These are phyloP conservation scores for Sporothrix luriei DNA, from an alignment of 2,329 filamentous ascomycete genomes.

Conservation along the genomic window DNA sequence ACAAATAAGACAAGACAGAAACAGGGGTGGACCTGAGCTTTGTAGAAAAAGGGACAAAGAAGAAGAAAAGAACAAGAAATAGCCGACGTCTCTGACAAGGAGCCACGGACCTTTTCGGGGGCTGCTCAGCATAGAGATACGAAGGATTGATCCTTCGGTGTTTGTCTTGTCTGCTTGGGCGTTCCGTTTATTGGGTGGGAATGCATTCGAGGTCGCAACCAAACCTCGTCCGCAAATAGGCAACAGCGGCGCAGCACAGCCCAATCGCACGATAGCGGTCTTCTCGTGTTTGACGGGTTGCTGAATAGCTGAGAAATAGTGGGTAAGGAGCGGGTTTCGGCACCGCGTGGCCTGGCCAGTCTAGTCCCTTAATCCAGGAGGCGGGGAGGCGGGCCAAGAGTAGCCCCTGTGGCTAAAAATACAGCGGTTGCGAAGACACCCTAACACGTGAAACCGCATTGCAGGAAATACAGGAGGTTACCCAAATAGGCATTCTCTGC, in stretches of 20 bases:
- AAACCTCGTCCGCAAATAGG: background rate
- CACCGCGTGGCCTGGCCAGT: background rate
- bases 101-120: slow-evolving; percentile 8
- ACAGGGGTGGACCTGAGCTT: too few relatives aligned
- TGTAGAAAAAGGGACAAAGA: background rate
- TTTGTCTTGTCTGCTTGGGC: background rate
- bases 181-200: background rate
- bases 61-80: background rate
- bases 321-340: slow-evolving; percentile 19
- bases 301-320: background rate
- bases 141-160: background rate
- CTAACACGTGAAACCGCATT: slow-evolving; percentile 15
- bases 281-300: background rate
- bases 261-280: slow-evolving; percentile 2
- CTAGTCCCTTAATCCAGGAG: background rate
- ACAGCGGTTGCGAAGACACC: slow-evolving; percentile 1
- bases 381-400: too few relatives aligned
- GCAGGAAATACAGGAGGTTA: background rate
- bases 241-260: slow-evolving; percentile 21
- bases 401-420: slow-evolving; percentile 23
- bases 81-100: background rate
- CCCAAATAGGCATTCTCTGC: slow-evolving; percentile 15
- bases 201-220: slow-evolving; percentile 9
- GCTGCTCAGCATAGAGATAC: background rate
- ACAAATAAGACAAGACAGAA: too few relatives aligned